These are phyloP conservation scores for Coccomyxa sp. DNA, from an alignment of 139 green algal genomes.

Conservation along the genomic window DNA sequence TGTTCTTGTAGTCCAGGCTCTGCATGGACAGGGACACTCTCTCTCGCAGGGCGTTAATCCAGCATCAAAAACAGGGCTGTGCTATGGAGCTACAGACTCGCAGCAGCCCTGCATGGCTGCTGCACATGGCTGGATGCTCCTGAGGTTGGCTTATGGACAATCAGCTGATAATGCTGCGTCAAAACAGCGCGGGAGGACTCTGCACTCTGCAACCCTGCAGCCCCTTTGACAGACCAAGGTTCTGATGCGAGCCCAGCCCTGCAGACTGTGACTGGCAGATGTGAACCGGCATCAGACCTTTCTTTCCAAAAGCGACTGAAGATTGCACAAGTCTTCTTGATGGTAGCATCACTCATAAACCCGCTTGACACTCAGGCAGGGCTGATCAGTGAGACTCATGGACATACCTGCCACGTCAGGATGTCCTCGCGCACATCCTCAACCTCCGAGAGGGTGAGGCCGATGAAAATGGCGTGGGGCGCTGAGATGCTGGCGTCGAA, in stretches of 20 bases:
- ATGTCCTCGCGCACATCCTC: slow-evolving; percentile 54
- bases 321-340: neutral
- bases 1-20: slow-evolving; percentile 68
- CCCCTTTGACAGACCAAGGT: neutral
- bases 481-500: slow-evolving; percentile 28
- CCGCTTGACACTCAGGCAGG: too few species aligned
- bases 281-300: neutral
- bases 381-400: neutral
- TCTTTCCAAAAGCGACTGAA: neutral
- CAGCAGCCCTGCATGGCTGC: neutral
- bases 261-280: neutral
- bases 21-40: slow-evolving; percentile 12
- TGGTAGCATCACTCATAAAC: too few species aligned
- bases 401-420: slow-evolving; percentile 42
- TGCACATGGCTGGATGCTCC: neutral
- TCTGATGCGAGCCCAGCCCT: too few species aligned
- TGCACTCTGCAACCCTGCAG: neutral
- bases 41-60: neutral
- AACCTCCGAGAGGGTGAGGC: slow-evolving; percentile 46
- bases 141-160: neutral
- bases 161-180: neutral
- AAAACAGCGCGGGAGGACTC: too few species aligned
- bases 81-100: neutral
- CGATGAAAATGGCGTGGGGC: slow-evolving; percentile 48
- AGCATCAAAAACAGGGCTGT: neutral